Conservation (phyloP, 2,329 filamentous ascomycete species). For the Plenodomus biglobosus region DNA sequence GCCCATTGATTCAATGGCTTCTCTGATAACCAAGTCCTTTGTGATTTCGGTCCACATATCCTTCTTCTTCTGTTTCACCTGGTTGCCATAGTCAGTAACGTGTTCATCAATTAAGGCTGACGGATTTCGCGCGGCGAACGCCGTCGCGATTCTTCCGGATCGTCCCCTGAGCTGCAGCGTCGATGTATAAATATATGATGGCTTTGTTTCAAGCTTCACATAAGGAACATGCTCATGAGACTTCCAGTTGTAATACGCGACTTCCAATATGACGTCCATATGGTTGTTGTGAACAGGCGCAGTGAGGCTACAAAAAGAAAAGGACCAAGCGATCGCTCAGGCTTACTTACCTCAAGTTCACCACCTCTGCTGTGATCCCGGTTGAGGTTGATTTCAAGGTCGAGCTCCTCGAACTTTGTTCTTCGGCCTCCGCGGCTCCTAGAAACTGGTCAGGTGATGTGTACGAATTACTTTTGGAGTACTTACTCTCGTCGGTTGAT, state of each 20-base stretch:
- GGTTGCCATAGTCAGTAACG: conserved; percentile 48
- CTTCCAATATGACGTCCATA: no score
- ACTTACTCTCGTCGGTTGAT: conserved; percentile 55
- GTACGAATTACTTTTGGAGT: background rate
- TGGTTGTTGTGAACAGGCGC: no score
- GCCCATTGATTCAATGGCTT: conserved; percentile 80
- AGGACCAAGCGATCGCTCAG: conserved; percentile 45
- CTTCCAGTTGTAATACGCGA: no score
- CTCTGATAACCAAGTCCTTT: conserved; percentile 82
- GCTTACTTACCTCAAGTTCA: conserved; percentile 33
- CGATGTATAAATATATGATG: no score
- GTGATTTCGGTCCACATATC: conserved; percentile 95
- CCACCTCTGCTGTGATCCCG: conserved; percentile 47
- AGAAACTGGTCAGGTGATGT: conserved; percentile 4
- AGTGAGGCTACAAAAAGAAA: no score
- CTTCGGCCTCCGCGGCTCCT: conserved; percentile 50
- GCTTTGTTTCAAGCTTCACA: no score
- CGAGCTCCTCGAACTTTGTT: conserved; percentile 58
- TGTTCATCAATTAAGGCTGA: conserved; percentile 56
- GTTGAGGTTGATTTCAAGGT: conserved; percentile 68
- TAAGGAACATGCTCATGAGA: no score
- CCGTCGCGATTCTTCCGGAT: no score
- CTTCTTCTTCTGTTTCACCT: conserved; percentile 43
- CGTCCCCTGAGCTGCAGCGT: no score
- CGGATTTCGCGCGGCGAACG: no score